phyloP scores from a whole-genome alignment of 2,329 filamentous ascomycete species.

The Colletotrichum simmondsii region DNA sequence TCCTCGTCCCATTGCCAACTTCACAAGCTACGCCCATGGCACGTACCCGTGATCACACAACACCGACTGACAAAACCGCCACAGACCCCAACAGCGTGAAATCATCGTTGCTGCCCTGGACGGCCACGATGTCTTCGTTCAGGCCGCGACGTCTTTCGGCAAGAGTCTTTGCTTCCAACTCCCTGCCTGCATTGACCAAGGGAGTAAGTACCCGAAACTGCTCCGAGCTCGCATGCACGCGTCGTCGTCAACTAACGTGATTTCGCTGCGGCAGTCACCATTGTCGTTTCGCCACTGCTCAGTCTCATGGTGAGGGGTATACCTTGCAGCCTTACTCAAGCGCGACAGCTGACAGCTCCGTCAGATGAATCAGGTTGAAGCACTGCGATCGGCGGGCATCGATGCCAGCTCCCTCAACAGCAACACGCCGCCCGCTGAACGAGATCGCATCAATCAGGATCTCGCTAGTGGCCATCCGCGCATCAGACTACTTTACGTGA shows the following conservation, averaged over 20 bases:
- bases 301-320: constrained; percentile 79
- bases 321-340: constrained; percentile 14
- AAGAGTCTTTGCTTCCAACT: constrained; percentile 95
- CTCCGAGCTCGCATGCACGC: constrained; percentile 1
- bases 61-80: constrained; percentile 53
- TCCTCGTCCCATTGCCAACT: constrained; percentile 1
- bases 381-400: constrained; percentile 78
- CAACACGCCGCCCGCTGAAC: constrained; percentile 75
- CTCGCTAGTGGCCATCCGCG: constrained; percentile 88
- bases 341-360: constrained; percentile 12
- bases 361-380: constrained; percentile 91
- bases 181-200: constrained; percentile 86
- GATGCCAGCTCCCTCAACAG: constrained; percentile 89
- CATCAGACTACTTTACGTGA: constrained; percentile 89
- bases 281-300: constrained; percentile 89
- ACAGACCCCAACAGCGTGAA: constrained; percentile 79
- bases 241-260: constrained; percentile 37
- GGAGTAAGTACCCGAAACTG: constrained; percentile 68
- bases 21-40: neutral
- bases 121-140: constrained; percentile 91
- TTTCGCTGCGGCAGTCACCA: constrained; percentile 70
- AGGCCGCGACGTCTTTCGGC: constrained; percentile 90
- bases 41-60: neutral
- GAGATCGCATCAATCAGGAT: constrained; percentile 78
- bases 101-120: constrained; percentile 85